Evolutionary conservation across 2,329 filamentous ascomycete genomes (phyloP).

Genomic region (Calonectria pteridis): DNA sequence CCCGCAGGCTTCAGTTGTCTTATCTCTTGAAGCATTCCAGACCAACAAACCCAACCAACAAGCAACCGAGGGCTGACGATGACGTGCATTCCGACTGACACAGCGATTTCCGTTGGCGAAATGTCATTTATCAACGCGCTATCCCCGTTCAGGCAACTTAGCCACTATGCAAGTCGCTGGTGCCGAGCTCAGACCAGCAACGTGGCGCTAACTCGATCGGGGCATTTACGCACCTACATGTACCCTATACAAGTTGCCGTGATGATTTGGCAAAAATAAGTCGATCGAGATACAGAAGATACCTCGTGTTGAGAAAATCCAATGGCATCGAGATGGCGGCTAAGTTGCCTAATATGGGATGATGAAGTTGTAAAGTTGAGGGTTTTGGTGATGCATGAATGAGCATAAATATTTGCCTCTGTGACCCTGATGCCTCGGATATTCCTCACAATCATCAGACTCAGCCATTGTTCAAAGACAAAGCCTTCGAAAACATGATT

Average conservation of each 20-base stretch:
- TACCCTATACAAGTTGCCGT: background rate
- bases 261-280: background rate
- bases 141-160: conserved; percentile 39
- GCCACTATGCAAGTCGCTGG: conserved; percentile 26
- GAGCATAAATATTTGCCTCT: conserved; percentile 15
- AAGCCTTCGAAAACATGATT: conserved; percentile 41
- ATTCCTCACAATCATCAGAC: background rate
- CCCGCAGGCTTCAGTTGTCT: background rate
- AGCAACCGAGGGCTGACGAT: background rate
- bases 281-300: background rate
- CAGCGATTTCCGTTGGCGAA: background rate
- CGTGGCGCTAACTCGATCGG: conserved; percentile 28
- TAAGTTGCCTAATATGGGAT: background rate
- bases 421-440: background rate
- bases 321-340: background rate
- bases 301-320: background rate
- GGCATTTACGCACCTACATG: conserved; percentile 36
- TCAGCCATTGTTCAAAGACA: background rate
- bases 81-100: conserved; percentile 1
- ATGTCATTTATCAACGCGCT: conserved; percentile 1
- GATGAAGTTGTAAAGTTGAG: background rate
- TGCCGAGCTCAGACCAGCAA: background rate
- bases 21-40: background rate
- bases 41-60: background rate
- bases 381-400: background rate